Conservation (phyloP, 768 basidiomycete species). For the Serendipita sp. region DNA sequence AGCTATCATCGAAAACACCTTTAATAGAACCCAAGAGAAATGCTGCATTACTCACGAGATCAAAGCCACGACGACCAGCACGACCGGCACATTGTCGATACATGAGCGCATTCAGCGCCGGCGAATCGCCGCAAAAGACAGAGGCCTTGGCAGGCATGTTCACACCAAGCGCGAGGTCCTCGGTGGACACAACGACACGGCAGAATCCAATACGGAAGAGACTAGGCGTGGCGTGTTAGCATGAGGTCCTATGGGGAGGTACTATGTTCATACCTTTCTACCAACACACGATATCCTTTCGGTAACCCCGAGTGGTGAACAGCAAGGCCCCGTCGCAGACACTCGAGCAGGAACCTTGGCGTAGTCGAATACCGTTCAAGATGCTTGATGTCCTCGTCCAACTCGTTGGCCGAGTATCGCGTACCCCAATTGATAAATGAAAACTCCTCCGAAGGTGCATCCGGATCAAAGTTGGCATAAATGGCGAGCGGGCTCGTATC, state of each 20-base stretch:
- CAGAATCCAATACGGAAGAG: conserved; percentile 46
- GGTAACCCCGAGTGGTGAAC: conserved; percentile 60
- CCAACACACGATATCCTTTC: conserved; percentile 36
- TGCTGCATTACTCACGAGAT: conserved; percentile 21
- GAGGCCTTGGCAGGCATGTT: conserved; percentile 56
- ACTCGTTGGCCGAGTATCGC: conserved; percentile 29
- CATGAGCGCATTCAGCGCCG: conserved; percentile 42
- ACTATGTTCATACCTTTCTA: conserved; percentile 31
- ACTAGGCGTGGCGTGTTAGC: conserved; percentile 17
- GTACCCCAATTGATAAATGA: conserved; percentile 34
- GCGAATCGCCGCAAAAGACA: conserved; percentile 47
- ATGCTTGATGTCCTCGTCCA: conserved; percentile 30
- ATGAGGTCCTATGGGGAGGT: too few species aligned
- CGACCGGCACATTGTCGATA: conserved; percentile 61
- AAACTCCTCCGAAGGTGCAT: conserved; percentile 40
- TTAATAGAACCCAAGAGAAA: neutral
- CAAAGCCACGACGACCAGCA: conserved; percentile 56
- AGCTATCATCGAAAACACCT: conserved; percentile 14
- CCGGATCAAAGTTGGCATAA: conserved; percentile 32
- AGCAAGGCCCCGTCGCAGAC: conserved; percentile 43
- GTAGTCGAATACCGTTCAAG: conserved; percentile 22
- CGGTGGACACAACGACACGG: conserved; percentile 50
- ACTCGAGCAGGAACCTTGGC: conserved; percentile 29
- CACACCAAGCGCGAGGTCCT: conserved; percentile 56
- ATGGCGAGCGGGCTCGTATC: conserved; percentile 1